Evolutionary conservation across 1,284 basidiomycete species (phyloP).

Genomic region (Fistulinella cinereoalba): DNA sequence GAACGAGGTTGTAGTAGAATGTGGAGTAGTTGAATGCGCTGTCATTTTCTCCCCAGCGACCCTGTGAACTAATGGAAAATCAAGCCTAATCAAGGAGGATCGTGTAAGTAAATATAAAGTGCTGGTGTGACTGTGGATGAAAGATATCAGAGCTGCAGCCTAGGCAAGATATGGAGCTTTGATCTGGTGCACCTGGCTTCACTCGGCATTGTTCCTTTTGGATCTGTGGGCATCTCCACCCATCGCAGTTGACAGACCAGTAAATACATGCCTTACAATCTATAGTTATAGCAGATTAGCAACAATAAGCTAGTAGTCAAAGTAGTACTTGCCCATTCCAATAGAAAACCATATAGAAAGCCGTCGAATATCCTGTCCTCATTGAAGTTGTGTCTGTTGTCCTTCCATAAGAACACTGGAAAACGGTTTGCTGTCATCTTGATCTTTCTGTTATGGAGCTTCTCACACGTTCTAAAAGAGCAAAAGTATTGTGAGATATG

Average conservation of each 20-base stretch:
- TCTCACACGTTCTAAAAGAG: not conserved
- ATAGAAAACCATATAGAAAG: not conserved
- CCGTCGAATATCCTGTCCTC: not conserved
- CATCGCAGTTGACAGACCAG: not conserved
- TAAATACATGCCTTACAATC: not conserved
- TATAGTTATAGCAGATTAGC: not conserved
- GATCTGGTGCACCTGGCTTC: not conserved
- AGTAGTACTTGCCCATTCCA: not conserved
- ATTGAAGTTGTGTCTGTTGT: not conserved
- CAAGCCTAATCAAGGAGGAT: not conserved
- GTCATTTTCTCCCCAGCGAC: not conserved
- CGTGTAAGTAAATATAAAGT: not conserved
- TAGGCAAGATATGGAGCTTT: not conserved
- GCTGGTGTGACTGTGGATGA: not conserved
- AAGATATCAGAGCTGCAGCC: not conserved
- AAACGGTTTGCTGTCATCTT: not conserved
- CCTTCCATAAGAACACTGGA: not conserved
- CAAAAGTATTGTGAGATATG: not conserved
- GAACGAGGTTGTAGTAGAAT: not conserved
- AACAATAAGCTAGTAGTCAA: not conserved
- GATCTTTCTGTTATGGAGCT: not conserved
- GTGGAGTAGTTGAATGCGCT: not conserved
- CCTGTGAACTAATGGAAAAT: not conserved
- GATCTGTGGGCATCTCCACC: not conserved
- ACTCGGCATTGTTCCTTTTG: not conserved